Base-by-base conservation (phyloP, 2,329 filamentous ascomycete species). In the Fonsecaea pugnacius region DNA sequence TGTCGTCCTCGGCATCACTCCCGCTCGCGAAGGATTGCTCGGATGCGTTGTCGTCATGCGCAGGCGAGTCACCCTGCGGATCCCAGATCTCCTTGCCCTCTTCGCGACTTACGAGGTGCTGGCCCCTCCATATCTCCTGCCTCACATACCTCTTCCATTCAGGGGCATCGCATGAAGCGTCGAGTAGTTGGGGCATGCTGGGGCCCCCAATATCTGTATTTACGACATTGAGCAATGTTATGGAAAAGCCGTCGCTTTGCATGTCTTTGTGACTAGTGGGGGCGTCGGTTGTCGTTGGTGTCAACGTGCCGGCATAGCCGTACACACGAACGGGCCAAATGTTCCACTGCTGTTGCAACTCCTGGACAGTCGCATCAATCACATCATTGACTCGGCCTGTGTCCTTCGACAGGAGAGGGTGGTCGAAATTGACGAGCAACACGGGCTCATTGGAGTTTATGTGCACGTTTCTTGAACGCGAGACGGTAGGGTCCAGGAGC, bases 141-240 rank as follows among this genome's bases (percentile, higher is more conserved):
- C 66, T 63, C 9, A 62, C 36, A 35, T 58, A 60, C 6, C 36
- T 30, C 40, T 33, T 62, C 70, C 70, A 71, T 27, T 63, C 67
- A 4, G 52, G 46, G 5, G 61, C 65, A 48, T 66, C 53, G 60
- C 64, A 70, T 14, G 62, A 35, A 6, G 38, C 62, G 53, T 71
- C 70, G 18, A 71, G 65, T 21, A 71, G 51, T 55, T 70, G 64
- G 46, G 70, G 62, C 70, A 71, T 71, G 52, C 65, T 68, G 48
- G 70, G 70, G 18, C 70, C 69, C 2, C 70, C 70, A 60, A 71
- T 70, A 40, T 71, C 64, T 12, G 69, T 70, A 32, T 71, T 71
- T n/a, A 70, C 69, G 14, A 70, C 70, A 58, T 71, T 71, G 58
- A 71, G 43, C 60, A 71, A 50, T 9, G 65, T 62, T 21, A 70